Conservation (phyloP, 371 early-diverging fungal genomes). For the Mortierella sp. region DNA sequence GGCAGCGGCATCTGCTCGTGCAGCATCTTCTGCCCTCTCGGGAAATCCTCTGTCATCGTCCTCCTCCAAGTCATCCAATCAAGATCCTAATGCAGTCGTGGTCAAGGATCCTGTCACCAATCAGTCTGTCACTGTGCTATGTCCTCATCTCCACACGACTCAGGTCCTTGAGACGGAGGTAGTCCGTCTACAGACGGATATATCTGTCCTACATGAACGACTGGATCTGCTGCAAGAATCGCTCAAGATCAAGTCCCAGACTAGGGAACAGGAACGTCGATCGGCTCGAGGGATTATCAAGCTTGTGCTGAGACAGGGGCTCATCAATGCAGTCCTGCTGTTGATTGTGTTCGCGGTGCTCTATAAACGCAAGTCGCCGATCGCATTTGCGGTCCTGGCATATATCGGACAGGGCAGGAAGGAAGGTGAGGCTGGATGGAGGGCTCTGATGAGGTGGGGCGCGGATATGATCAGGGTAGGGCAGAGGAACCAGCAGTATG, state of each 20-base stretch:
- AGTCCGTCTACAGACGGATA: slow-evolving; percentile 39
- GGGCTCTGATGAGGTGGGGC: slow-evolving; percentile 44
- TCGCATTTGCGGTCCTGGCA: slow-evolving; percentile 47
- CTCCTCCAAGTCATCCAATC: slow-evolving; percentile 3
- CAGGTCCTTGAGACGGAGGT: slow-evolving; percentile 37
- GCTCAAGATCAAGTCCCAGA: slow-evolving; percentile 36
- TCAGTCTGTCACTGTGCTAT: slow-evolving; percentile 31
- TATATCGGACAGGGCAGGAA: slow-evolving; percentile 40
- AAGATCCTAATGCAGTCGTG: slow-evolving; percentile 24
- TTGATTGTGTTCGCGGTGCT: slow-evolving; percentile 50
- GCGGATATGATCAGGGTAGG: slow-evolving; percentile 19
- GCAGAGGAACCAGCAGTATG: slow-evolving; percentile 21
- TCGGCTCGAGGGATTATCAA: slow-evolving; percentile 39
- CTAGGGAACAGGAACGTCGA: slow-evolving; percentile 25
- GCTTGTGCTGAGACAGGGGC: slow-evolving; percentile 45
- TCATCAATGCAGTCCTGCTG: slow-evolving; percentile 45
- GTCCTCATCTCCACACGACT: slow-evolving; percentile 28
- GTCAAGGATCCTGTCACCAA: slow-evolving; percentile 33
- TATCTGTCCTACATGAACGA: slow-evolving; percentile 44
- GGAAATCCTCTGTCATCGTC: slow-evolving; percentile 2
- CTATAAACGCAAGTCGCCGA: slow-evolving; percentile 44
- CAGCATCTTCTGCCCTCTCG: slow-evolving; percentile 31
- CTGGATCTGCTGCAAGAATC: slow-evolving; percentile 46
- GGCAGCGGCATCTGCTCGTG: slow-evolving; percentile 45
- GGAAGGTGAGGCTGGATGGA: slow-evolving; percentile 51